Conservation (phyloP, 768 basidiomycete genomes). For the Punctularia strigosozonata region DNA sequence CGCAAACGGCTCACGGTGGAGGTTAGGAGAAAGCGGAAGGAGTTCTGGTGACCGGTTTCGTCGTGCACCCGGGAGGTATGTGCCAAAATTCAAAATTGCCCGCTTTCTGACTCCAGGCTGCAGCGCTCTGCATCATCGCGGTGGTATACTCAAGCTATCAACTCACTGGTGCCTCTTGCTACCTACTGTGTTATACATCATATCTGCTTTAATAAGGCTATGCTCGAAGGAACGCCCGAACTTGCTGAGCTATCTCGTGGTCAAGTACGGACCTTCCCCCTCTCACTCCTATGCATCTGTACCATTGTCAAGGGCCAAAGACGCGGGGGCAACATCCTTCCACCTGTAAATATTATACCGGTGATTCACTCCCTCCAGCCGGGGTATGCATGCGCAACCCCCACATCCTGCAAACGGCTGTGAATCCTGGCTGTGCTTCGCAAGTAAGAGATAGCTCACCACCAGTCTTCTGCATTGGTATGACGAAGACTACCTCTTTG, state of each 20-base stretch:
- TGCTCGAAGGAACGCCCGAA: too few species aligned
- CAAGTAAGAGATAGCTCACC: too few species aligned
- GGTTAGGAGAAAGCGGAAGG: constrained; percentile 54
- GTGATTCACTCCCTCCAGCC: constrained; percentile 82
- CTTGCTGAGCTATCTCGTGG: not conserved
- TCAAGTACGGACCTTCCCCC: not conserved
- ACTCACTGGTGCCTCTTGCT: too few species aligned
- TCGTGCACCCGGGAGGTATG: not conserved
- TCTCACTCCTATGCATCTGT: constrained; percentile 15
- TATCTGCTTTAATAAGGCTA: too few species aligned
- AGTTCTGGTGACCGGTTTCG: constrained; percentile 48
- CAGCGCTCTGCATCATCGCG: too few species aligned
- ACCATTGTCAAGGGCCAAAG: constrained; percentile 11
- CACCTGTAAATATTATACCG: constrained; percentile 67
- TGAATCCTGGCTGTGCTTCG: too few species aligned
- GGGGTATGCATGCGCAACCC: constrained; percentile 61
- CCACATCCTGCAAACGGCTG: too few species aligned
- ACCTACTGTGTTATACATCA: too few species aligned
- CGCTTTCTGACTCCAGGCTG: too few species aligned
- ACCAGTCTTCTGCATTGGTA: constrained; percentile 67
- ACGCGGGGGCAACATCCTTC: constrained; percentile 22
- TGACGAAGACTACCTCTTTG: constrained; percentile 67
- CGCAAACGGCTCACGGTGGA: constrained; percentile 47
- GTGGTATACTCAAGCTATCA: too few species aligned
- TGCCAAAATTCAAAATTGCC: too few species aligned